Base-by-base conservation (phyloP, 75 land plant species). In the Cupressus sempervirens region DNA sequence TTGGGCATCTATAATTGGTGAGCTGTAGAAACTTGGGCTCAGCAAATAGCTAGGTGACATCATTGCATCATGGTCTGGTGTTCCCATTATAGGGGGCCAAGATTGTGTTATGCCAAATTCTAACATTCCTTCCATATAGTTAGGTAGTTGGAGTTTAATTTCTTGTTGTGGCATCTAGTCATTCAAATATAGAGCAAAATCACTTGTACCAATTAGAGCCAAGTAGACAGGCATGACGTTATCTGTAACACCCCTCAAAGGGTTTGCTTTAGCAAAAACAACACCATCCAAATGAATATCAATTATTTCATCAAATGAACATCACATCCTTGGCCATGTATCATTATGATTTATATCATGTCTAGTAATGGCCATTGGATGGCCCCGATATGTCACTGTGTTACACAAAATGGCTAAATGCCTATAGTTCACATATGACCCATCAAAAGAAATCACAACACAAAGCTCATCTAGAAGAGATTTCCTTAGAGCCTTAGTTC, bases 231-330 rank as follows among this genome's bases (percentile, higher is more conserved):
- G 89, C 96, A 98, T 96, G 12, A 98, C 96, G 84, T 98, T 98
- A 81, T 98, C 99, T 20, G 98, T 95, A 16, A 98, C 99, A 79
- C 99, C 99, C n/a, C n/a, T n/a, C n/a, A n/a, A n/a, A n/a, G n/a
- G n/a, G n/a, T n/a, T n/a, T n/a, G n/a, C n/a, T n/a, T 98, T 97
- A 76, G 99, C 95, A 91, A 85, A 98, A 1, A 93, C 94, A 43
- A 98, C 99, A 86, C 98, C 99, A 89, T 98, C 99, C 36, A 98
- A 90, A 36, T 96, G 93, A 88, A 97, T 97, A 67, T 97, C 99
- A 72, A 97, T 98, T 34, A 96, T 97, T 85, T 97, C 99, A 88
- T 97, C 99, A 86, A 98, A 98, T 32, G 99, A 98, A 85, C 99
- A 98, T 72, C 98, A 88, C 99, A 98, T 98, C 94, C 96, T 88